phyloP scores from a whole-genome alignment of 2,329 filamentous ascomycete genomes.

The Neonectria faginata region DNA sequence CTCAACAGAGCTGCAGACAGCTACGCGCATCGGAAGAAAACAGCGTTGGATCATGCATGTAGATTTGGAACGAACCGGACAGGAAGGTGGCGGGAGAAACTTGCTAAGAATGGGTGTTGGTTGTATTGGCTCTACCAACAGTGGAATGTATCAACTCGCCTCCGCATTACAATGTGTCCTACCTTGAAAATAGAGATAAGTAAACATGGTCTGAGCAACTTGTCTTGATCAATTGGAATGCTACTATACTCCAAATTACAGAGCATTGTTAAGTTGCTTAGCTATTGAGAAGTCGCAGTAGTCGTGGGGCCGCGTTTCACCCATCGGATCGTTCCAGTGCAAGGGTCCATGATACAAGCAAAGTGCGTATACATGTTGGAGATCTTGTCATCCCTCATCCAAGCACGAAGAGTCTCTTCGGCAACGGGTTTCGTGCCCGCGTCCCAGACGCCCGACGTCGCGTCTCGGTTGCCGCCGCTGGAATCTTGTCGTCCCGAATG shows the following conservation, averaged over 20 bases:
- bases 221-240: neutral
- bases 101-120: neutral
- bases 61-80: neutral
- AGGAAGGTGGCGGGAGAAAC: neutral
- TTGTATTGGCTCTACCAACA: neutral
- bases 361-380: constrained; percentile 70
- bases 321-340: constrained; percentile 57
- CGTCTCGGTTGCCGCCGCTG: neutral
- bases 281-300: neutral
- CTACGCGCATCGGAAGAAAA: neutral
- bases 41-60: neutral
- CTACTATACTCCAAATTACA: neutral
- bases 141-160: neutral
- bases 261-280: neutral
- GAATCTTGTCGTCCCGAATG: constrained; percentile 4
- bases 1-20: neutral
- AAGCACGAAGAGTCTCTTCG: constrained; percentile 54
- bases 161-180: neutral
- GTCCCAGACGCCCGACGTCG: neutral
- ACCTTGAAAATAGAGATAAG: neutral
- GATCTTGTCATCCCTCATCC: constrained; percentile 64
- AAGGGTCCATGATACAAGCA: constrained; percentile 67
- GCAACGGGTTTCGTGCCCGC: constrained; percentile 30
- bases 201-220: no score
- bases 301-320: constrained; percentile 24